Percentiles rank a stretch among this genome's conserved stretches.
These are phyloP conservation scores for Sugiyamaella grinbergsii DNA, from an alignment of 1,139 yeast species.

Conservation along the genomic window DNA sequence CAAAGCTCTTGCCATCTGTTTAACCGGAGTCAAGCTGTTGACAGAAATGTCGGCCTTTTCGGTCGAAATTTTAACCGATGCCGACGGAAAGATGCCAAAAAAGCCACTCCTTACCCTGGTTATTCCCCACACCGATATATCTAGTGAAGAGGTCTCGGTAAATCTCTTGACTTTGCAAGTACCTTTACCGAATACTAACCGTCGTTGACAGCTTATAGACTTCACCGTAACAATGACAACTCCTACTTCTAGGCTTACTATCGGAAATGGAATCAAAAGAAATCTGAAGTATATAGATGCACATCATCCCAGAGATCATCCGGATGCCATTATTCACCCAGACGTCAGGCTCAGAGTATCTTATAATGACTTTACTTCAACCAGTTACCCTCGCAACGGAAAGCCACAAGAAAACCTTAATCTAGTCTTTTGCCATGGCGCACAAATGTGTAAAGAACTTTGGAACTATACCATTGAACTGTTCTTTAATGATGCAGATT, in stretches of 20 bases:
- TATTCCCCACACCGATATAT: not conserved
- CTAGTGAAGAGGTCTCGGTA: not conserved
- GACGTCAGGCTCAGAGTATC: slow-evolving; percentile 32
- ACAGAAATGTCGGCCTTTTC: too few relatives aligned
- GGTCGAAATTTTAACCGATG: not conserved
- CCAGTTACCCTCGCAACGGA: slow-evolving; percentile 17
- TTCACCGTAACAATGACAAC: not conserved
- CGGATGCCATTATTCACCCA: slow-evolving; percentile 30
- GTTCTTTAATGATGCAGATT: slow-evolving; percentile 39
- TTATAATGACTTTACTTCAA: slow-evolving; percentile 29
- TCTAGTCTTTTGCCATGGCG: slow-evolving; percentile 65
- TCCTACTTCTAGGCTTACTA: slow-evolving; percentile 1
- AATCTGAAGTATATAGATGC: slow-evolving; percentile 26
- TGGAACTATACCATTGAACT: slow-evolving; percentile 62
- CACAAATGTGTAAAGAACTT: slow-evolving; percentile 65
- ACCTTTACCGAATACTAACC: not conserved
- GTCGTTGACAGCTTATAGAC: not conserved
- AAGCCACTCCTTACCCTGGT: not conserved
- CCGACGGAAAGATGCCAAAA: not conserved
- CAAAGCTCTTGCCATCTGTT: too few relatives aligned
- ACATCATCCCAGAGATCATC: slow-evolving; percentile 31
- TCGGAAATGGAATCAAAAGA: slow-evolving; percentile 13
- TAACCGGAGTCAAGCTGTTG: too few relatives aligned
- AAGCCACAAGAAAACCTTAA: slow-evolving; percentile 44
- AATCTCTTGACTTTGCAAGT: not conserved